phyloP scores from a whole-genome alignment of 495 filamentous ascomycete species.

The Penicillium ochrochloron region DNA sequence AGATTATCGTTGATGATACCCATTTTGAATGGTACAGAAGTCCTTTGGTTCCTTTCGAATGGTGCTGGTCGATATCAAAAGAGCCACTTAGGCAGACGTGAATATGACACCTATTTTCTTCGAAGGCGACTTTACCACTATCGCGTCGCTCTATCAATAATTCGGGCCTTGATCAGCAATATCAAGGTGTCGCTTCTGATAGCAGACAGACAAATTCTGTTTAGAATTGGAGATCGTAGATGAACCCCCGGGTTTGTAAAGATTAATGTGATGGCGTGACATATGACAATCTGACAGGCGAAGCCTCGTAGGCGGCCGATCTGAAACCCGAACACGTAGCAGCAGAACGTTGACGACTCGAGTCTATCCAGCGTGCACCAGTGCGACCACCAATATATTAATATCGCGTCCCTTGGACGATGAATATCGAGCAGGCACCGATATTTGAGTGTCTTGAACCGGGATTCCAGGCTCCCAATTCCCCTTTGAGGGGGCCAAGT shows the following conservation, averaged over 20 bases:
- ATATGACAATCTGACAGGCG: not conserved
- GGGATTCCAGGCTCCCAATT: not conserved
- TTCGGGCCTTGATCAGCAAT: not conserved
- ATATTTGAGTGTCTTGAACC: not conserved
- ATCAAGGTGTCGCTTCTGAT: too few relatives aligned
- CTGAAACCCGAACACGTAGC: not conserved
- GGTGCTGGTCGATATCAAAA: not conserved
- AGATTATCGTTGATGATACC: constrained; percentile 24
- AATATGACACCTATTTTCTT: not conserved
- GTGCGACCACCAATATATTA: not conserved
- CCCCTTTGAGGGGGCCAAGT: not conserved
- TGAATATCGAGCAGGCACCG: not conserved
- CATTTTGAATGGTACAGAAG: constrained; percentile 16
- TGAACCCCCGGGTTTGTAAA: not conserved
- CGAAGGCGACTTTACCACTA: not conserved
- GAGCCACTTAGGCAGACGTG: not conserved
- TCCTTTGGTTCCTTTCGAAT: not conserved
- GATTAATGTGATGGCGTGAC: not conserved
- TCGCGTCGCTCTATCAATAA: not conserved
- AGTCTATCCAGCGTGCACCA: not conserved
- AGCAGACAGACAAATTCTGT: too few relatives aligned
- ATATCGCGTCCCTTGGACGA: not conserved
- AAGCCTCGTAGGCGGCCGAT: not conserved
- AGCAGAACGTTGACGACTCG: not conserved
- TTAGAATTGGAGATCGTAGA: not conserved